phyloP scores from a whole-genome alignment of 331 rosid species.

The Arachis monticola region DNA sequence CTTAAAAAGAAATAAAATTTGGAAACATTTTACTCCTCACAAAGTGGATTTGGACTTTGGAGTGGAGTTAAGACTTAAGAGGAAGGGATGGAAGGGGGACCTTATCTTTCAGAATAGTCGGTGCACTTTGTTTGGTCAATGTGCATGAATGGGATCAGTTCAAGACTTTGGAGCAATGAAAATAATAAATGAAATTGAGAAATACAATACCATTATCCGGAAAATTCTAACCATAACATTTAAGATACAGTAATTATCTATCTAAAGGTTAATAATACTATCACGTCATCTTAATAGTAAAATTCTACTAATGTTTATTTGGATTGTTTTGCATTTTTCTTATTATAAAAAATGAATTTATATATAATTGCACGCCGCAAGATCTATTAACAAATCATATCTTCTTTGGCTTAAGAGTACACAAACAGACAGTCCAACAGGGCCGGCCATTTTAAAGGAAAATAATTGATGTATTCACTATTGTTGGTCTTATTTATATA shows the following conservation, averaged over 20 bases:
- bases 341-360: neutral
- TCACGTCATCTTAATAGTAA: too few relatives aligned
- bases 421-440: constrained; percentile 11
- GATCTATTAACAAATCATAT: neutral
- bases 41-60: neutral
- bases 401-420: neutral
- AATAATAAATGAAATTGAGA: neutral
- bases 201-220: neutral
- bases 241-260: too few relatives aligned
- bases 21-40: neutral
- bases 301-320: too few relatives aligned
- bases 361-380: constrained; percentile 24
- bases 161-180: neutral
- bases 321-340: too few relatives aligned
- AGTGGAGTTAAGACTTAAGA: neutral
- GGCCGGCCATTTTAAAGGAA: constrained; percentile 34
- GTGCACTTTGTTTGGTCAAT: constrained; percentile 35
- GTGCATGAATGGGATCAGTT: constrained; percentile 5
- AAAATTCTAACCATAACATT: too few relatives aligned
- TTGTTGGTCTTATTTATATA: neutral
- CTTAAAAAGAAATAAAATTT: neutral
- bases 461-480: neutral
- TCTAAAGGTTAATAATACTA: too few relatives aligned
- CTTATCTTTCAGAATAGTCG: constrained; percentile 29
- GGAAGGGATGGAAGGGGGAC: neutral